phyloP scores from a whole-genome alignment of 2,329 filamentous ascomycete species.

The Aspergillus sclerotialis region DNA sequence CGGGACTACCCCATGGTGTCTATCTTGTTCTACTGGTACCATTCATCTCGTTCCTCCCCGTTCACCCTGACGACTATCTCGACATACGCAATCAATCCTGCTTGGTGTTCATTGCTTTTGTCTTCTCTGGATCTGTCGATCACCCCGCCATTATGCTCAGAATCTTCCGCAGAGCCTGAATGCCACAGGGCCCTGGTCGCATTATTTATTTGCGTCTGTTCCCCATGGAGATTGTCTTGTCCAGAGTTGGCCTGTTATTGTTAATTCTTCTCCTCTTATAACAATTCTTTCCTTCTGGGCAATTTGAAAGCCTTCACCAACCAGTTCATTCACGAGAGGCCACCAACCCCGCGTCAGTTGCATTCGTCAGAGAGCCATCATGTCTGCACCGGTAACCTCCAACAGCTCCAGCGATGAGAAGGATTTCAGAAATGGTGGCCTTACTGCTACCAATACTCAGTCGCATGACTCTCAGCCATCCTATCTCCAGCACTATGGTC shows the following conservation, averaged over 20 bases:
- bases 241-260: background rate
- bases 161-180: background rate
- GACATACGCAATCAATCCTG: background rate
- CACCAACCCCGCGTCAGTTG: no score
- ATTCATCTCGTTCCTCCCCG: no score
- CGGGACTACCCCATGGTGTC: background rate
- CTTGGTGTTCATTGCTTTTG: no score
- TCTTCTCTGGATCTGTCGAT: background rate
- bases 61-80: background rate
- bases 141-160: background rate
- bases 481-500: slow-evolving; percentile 21
- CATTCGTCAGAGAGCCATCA: no score
- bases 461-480: background rate
- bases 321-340: no score
- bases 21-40: no score
- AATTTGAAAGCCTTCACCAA: background rate
- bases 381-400: background rate
- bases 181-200: background rate
- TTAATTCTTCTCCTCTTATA: background rate
- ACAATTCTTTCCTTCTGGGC: background rate
- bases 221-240: background rate
- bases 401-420: background rate
- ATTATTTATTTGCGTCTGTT: background rate
- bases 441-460: background rate
- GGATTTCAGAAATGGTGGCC: background rate